These are phyloP conservation scores for Cystobasidium ongulense DNA, from an alignment of 768 basidiomycete species.

Conservation along the genomic window DNA sequence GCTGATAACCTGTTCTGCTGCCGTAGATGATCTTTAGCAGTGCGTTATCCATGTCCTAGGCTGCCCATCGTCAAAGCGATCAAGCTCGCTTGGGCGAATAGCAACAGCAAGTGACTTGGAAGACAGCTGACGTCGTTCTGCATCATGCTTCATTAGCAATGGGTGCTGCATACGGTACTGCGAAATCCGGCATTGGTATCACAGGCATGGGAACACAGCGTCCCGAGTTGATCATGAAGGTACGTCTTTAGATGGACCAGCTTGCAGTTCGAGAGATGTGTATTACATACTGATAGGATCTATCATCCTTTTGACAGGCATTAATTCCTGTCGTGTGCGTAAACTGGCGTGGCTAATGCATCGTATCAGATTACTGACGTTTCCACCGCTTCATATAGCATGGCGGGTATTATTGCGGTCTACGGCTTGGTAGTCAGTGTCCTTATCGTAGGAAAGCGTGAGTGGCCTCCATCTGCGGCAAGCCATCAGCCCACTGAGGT, in stretches of 20 bases:
- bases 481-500: background rate
- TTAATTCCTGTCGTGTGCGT: conserved; percentile 77
- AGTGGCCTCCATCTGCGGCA: conserved; percentile 41
- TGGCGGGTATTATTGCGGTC: conserved; percentile 96
- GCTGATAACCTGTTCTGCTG: background rate
- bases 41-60: conserved; percentile 49
- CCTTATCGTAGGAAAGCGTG: conserved; percentile 66
- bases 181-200: conserved; percentile 95
- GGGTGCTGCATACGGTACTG: conserved; percentile 91
- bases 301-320: conserved; percentile 52
- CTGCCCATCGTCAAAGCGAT: background rate
- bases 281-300: background rate
- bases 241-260: conserved; percentile 44
- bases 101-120: background rate
- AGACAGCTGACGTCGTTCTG: background rate
- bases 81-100: background rate
- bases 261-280: too few species aligned
- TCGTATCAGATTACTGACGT: background rate
- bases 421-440: conserved; percentile 95
- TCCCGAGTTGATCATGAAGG: conserved; percentile 98
- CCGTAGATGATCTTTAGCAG: conserved; percentile 89
- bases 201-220: conserved; percentile 85
- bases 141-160: conserved; percentile 54
- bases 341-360: background rate
- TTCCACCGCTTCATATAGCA: conserved; percentile 47